Percentiles rank a stretch among this genome's conserved stretches.
phyloP scores from a whole-genome alignment of 495 filamentous ascomycete genomes.

The Sabuloglossum arenarium region DNA sequence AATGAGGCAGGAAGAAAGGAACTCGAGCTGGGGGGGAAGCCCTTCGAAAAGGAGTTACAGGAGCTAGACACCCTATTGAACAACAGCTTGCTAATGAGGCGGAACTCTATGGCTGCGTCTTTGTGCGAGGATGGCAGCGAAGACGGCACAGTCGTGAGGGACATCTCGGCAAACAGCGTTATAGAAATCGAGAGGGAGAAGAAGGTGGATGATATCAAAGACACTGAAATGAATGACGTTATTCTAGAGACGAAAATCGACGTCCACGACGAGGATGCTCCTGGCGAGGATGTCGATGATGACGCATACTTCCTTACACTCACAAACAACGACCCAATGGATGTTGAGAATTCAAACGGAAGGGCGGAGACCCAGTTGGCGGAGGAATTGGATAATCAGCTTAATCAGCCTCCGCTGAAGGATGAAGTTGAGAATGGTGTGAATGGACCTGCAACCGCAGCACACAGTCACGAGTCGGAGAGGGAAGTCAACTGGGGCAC shows the following conservation, averaged over 20 bases:
- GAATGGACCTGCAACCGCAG: neutral
- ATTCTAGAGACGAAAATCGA: neutral
- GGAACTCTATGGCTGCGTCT: constrained; percentile 15
- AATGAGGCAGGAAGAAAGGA: constrained; percentile 63
- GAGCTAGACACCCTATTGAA: constrained; percentile 49
- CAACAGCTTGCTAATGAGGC: constrained; percentile 25
- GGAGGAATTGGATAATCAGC: neutral
- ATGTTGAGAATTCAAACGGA: constrained; percentile 5
- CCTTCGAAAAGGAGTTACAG: constrained; percentile 45
- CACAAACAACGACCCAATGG: constrained; percentile 10
- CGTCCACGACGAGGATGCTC: constrained; percentile 15
- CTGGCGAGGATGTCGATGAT: constrained; percentile 10
- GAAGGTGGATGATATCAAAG: constrained; percentile 3
- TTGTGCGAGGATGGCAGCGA: constrained; percentile 9
- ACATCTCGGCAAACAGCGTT: neutral
- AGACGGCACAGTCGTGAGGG: neutral
- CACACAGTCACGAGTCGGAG: neutral
- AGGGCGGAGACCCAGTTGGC: neutral
- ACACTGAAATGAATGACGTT: neutral
- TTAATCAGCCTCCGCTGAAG: neutral
- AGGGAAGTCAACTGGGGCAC: neutral
- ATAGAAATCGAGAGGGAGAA: neutral
- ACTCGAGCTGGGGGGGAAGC: constrained; percentile 47
- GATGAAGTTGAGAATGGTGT: neutral
- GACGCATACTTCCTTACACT: constrained; percentile 10